A percentile compares a stretch with the other conserved stretches of the same genome.
These are phyloP conservation scores for Lippia alba DNA, from an alignment of 305 asterid species.

Conservation along the genomic window DNA sequence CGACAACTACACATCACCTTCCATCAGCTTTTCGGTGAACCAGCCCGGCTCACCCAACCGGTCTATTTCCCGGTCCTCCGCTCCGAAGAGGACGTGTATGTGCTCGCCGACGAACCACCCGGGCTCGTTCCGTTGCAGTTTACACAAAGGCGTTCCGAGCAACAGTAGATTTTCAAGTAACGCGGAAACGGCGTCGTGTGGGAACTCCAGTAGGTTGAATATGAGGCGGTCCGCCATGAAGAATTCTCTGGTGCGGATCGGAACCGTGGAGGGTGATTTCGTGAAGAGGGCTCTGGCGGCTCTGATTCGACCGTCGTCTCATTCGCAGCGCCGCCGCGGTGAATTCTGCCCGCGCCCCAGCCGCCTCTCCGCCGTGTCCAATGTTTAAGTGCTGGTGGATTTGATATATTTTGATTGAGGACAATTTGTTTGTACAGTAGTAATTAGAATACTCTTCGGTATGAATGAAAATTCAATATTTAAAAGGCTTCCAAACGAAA, in stretches of 20 bases:
- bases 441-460: neutral
- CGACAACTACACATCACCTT: slow-evolving; percentile 17
- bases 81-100: slow-evolving; percentile 48
- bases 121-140: slow-evolving; percentile 57
- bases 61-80: slow-evolving; percentile 34
- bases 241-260: slow-evolving; percentile 55
- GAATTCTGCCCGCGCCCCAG: slow-evolving; percentile 56
- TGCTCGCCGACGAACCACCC: slow-evolving; percentile 62
- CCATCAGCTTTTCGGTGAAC: slow-evolving; percentile 36
- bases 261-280: slow-evolving; percentile 53
- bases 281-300: slow-evolving; percentile 58
- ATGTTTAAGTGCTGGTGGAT: slow-evolving; percentile 21
- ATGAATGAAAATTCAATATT: slow-evolving; percentile 7
- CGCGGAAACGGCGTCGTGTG: slow-evolving; percentile 36
- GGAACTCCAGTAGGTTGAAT: slow-evolving; percentile 45
- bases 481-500: neutral
- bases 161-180: slow-evolving; percentile 9
- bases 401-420: slow-evolving; percentile 4
- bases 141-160: slow-evolving; percentile 35
- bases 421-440: slow-evolving; percentile 23
- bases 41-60: slow-evolving; percentile 38
- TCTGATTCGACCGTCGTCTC: slow-evolving; percentile 62
- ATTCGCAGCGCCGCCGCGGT: slow-evolving; percentile 55
- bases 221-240: slow-evolving; percentile 58
- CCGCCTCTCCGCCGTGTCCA: slow-evolving; percentile 51